phyloP scores from a whole-genome alignment of 2,329 filamentous ascomycete genomes.

The Nemania diffusa region DNA sequence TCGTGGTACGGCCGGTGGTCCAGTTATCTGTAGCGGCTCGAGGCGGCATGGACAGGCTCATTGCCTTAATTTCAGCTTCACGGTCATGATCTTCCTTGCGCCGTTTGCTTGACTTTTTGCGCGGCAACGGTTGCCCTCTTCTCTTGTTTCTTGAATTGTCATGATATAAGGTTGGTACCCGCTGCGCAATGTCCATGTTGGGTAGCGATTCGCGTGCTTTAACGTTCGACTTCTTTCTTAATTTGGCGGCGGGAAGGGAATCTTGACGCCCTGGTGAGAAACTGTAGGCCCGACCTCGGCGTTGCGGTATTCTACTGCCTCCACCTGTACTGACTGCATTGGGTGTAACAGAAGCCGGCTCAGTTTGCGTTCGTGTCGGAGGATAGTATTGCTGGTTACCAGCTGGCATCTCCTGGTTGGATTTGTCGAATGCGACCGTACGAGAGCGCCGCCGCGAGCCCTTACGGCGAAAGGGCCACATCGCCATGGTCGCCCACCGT shows the following conservation, averaged over 20 bases:
- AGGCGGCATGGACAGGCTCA: conserved; percentile 76
- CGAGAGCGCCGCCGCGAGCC: conserved; percentile 71
- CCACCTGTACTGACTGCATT: conserved; percentile 38
- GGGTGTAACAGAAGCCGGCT: conserved; percentile 41
- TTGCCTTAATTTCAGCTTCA: conserved; percentile 88
- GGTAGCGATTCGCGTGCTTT: conserved; percentile 31
- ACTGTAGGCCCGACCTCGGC: conserved; percentile 64
- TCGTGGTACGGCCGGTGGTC: conserved; percentile 68
- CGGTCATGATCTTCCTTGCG: conserved; percentile 79
- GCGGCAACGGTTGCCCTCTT: conserved; percentile 67
- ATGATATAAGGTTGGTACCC: conserved; percentile 66
- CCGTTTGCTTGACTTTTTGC: conserved; percentile 80
- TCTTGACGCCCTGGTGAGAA: conserved; percentile 71
- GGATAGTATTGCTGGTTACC: conserved; percentile 37
- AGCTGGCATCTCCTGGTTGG: conserved; percentile 36
- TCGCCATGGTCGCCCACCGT: conserved; percentile 66
- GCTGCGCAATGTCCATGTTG: conserved; percentile 43
- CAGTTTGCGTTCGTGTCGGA: conserved; percentile 43
- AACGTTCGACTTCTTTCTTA: conserved; percentile 43
- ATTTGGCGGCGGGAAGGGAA: conserved; percentile 57
- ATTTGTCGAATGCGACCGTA: conserved; percentile 41
- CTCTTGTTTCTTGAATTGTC: conserved; percentile 65
- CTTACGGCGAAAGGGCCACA: conserved; percentile 85
- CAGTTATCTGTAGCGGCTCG: conserved; percentile 70
- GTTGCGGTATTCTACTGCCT: conserved; percentile 53